Evolutionary conservation across 2,329 filamentous ascomycete genomes (phyloP), one percentile per base, ranked within the genome.

Genomic region (Basipetospora chlamydospora): DNA sequence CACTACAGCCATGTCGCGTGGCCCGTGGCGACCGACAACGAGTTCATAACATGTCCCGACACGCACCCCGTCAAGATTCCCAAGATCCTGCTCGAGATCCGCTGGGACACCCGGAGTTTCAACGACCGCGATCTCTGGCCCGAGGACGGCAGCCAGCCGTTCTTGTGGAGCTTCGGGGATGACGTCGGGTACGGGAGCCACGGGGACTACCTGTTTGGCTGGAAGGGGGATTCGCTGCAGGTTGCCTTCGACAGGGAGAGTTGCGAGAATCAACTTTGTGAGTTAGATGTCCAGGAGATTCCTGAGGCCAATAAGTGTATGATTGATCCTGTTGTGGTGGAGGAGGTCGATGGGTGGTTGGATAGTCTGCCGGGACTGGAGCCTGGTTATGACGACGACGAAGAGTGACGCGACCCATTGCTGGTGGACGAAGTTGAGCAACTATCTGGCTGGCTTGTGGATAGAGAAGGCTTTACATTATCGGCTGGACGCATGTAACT

Each of bases 1-100:
- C 70, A 76, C 51, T 65, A 63, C 45, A 66, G 55, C 35, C 73
- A 77, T 44, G 60, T 53, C 55, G 52, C 60, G 46, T 58, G 47
- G 35, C 43, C 41, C 9, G 39, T 15, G 3, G 52, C 53, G 33
- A 48, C 50, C 25, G 43, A 45, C 1, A 48, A 42, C 2, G 52
- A 47, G 0, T 23, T 11, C 6, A 11, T 23, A 23, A 23, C 22
- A 23, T 60, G 57, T 39, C 58, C 59, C 1, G 41, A 44, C 6
- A 47, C 43, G 12, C 53, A 62, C 41, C 59, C 59, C 7, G 52
- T 61, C n/a, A 48, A 50, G 1, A 47, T 62, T 1, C 58, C 59
- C 0, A 58, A 61, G 43, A 41, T 61, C 2, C 51, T 53, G 47
- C 54, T 60, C 45, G 57, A 61, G 44, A 56, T 58, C 3, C 50